Evolutionary conservation across 2,329 filamentous ascomycete genomes (phyloP).

Genomic region (Phaeosphaeria sp.): DNA sequence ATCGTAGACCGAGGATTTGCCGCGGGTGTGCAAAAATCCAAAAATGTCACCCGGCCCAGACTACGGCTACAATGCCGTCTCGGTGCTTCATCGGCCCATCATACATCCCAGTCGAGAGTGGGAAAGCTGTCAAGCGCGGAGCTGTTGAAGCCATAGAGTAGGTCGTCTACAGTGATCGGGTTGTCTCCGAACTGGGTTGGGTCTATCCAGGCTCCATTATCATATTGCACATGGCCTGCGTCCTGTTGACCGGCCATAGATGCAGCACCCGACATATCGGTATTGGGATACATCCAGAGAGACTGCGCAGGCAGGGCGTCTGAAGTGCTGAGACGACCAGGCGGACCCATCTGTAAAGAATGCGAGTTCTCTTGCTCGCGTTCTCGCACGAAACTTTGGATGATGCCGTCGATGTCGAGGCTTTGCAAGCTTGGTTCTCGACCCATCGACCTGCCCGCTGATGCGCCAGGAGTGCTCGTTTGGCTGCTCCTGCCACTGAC

Average conservation of each 20-base stretch:
- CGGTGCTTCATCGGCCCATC: conserved; percentile 5
- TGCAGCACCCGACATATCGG: conserved; percentile 1
- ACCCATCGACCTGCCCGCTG: conserved; percentile 13
- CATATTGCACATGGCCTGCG: conserved; percentile 8
- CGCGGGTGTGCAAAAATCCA: not conserved
- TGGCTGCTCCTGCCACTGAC: conserved; percentile 2
- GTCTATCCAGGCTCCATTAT: conserved; percentile 16
- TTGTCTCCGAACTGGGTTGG: conserved; percentile 18
- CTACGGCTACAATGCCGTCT: not conserved
- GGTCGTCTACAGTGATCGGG: conserved; percentile 27
- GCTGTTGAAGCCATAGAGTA: conserved; percentile 35
- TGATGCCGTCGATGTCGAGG: conserved; percentile 53
- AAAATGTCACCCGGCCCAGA: not conserved
- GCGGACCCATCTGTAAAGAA: conserved; percentile 9
- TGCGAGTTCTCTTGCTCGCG: conserved; percentile 22
- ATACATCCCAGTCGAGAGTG: conserved; percentile 20
- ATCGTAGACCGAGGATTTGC: not conserved
- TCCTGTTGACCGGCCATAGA: conserved; percentile 1
- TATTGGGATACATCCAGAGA: conserved; percentile 7
- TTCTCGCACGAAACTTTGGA: conserved; percentile 51
- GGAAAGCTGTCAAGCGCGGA: conserved; percentile 33
- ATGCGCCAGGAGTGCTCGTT: conserved; percentile 9
- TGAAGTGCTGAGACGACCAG: conserved; percentile 6
- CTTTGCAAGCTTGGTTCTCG: conserved; percentile 33
- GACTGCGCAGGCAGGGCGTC: conserved; percentile 10